phyloP scores from a whole-genome alignment of 108 stramenopile species.

The Chaetoceros tenuissimus region DNA sequence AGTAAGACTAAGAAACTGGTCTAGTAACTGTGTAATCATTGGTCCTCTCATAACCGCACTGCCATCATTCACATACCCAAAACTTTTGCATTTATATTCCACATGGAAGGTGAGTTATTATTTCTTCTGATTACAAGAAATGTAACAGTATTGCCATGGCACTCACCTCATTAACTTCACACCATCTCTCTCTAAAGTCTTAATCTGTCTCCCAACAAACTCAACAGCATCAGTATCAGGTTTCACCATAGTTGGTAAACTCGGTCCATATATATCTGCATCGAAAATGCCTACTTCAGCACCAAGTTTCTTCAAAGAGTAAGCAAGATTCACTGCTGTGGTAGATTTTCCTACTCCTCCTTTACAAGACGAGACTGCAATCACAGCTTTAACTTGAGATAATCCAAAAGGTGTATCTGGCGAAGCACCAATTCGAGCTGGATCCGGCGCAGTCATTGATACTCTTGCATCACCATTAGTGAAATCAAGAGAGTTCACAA shows the following conservation, averaged over 20 bases:
- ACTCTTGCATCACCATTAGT: conserved; percentile 29
- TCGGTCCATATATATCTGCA: conserved; percentile 95
- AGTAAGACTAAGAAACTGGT: conserved; percentile 87
- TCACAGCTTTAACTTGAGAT: conserved; percentile 60
- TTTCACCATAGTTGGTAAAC: conserved; percentile 73
- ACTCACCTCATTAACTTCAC: conserved; percentile 62
- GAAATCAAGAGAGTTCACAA: conserved; percentile 45
- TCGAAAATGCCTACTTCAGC: conserved; percentile 91
- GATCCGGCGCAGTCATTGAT: conserved; percentile 50
- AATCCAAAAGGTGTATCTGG: conserved; percentile 42
- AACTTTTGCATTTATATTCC: too few relatives aligned
- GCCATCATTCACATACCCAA: conserved; percentile 83
- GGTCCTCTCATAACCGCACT: conserved; percentile 85
- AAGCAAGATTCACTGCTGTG: conserved; percentile 93
- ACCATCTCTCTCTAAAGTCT: conserved; percentile 67
- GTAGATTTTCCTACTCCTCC: conserved; percentile 99
- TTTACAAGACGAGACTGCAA: conserved; percentile 82
- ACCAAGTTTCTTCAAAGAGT: conserved; percentile 69
- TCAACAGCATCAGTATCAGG: conserved; percentile 69
- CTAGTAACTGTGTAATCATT: conserved; percentile 86
- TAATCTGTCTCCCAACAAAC: conserved; percentile 71
- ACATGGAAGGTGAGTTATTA: too few relatives aligned
- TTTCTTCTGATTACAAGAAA: too few relatives aligned
- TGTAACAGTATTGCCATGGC: too few relatives aligned
- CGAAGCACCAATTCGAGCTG: conserved; percentile 28